These are phyloP conservation scores for Saturnispora hagleri DNA, from an alignment of 805 yeast genomes.

Conservation along the genomic window DNA sequence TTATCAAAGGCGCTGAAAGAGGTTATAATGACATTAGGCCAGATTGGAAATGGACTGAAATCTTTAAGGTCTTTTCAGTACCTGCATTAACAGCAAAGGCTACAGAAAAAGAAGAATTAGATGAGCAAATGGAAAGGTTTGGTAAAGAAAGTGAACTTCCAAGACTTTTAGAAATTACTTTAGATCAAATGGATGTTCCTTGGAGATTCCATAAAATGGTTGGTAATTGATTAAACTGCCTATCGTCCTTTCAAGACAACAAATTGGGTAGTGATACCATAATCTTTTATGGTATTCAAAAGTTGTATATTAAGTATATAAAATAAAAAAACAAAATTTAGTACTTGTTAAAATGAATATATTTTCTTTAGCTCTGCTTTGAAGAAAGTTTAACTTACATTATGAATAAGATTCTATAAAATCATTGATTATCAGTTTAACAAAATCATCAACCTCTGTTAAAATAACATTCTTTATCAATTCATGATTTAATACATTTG, in stretches of 20 bases:
- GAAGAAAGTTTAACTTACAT: not conserved
- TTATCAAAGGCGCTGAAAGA: slow-evolving; percentile 69
- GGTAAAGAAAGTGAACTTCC: slow-evolving; percentile 16
- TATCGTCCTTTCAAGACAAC: not conserved
- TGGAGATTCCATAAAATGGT: slow-evolving; percentile 44
- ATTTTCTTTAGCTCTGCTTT: not conserved
- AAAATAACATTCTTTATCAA: slow-evolving; percentile 20
- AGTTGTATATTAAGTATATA: not conserved
- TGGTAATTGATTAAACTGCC: slow-evolving; percentile 5
- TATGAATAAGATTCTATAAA: slow-evolving; percentile 18
- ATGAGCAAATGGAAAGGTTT: slow-evolving; percentile 28
- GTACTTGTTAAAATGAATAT: not conserved
- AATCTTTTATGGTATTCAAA: not conserved
- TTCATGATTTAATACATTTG: slow-evolving; percentile 20
- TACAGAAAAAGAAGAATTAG: slow-evolving; percentile 31
- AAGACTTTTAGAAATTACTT: slow-evolving; percentile 49
- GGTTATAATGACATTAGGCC: slow-evolving; percentile 76
- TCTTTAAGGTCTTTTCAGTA: slow-evolving; percentile 52
- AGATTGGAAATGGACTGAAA: slow-evolving; percentile 70
- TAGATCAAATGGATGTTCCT: slow-evolving; percentile 57
- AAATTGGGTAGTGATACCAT: not conserved
- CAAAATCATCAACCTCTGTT: slow-evolving; percentile 22
- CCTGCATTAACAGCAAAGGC: slow-evolving; percentile 26
- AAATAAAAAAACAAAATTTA: not conserved
- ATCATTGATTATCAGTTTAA: slow-evolving; percentile 25